Percentiles rank a stretch among this genome's conserved stretches.
phyloP scores from a whole-genome alignment of 768 basidiomycete genomes.

The Pisolithus sp. region DNA sequence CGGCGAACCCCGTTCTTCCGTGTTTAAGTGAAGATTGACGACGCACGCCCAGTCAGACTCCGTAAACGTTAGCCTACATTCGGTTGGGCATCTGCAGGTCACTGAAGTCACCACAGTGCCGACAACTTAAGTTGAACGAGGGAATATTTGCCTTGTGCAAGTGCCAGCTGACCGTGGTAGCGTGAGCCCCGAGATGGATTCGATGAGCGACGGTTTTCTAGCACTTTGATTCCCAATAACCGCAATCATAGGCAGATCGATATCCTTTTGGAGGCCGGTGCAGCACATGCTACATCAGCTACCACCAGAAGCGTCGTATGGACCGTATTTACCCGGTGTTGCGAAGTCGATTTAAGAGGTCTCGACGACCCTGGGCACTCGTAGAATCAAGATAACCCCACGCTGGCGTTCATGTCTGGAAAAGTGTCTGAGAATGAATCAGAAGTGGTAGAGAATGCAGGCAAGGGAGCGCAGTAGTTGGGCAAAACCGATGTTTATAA shows the following conservation, averaged over 20 bases:
- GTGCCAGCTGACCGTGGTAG: background rate
- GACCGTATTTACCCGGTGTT: background rate
- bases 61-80: conserved; percentile 27
- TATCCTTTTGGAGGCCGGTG: conserved; percentile 34
- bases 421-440: background rate
- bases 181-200: conserved; percentile 42
- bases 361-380: background rate
- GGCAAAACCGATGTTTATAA: background rate
- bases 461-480: background rate
- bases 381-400: background rate
- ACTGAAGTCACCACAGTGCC: background rate
- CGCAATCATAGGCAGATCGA: conserved; percentile 45
- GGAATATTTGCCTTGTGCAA: background rate
- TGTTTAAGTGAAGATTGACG: conserved; percentile 38
- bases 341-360: background rate
- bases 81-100: conserved; percentile 29
- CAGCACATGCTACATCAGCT: background rate
- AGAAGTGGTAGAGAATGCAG: background rate
- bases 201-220: conserved; percentile 43
- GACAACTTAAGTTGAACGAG: conserved; percentile 1
- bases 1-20: conserved; percentile 25
- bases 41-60: conserved; percentile 28
- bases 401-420: background rate
- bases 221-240: conserved; percentile 50
- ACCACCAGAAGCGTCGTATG: background rate